Evolutionary conservation across 1,284 basidiomycete species (phyloP), one percentile per base, ranked within the genome.

Genomic region (Ganoderma lucidum): DNA sequence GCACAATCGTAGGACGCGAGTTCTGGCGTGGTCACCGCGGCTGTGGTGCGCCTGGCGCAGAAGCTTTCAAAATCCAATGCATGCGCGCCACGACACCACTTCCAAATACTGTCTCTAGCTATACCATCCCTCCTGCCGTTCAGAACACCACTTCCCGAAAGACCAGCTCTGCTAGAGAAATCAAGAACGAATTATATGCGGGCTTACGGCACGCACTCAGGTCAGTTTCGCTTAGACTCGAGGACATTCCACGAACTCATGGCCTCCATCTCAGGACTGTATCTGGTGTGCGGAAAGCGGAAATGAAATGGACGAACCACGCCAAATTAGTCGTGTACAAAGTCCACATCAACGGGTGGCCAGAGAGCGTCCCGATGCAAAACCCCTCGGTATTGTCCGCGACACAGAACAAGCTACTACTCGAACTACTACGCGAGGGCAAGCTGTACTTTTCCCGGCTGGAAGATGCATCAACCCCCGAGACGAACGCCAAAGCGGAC

Each of bases 291-390:
- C 86, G 87, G 3, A 88, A 83, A 68, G 90, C 90, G 30, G 90
- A 92, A 73, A 92, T 92, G 90, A 90, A 88, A 78, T 92, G 90
- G 90, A 87, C 87, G 4, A 90, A 89, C 74, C 89, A 86, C 66
- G 84, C 87, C 35, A 83, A 86, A 62, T 77, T 92, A 41, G 71
- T 73, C 32, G 76, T 79, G 5, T 91, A 89, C 72, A 87, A 87
- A n/a, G 86, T 91, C 37, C 83, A 81, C 58, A 77, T 91, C 48
- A 80, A 86, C 17, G 90, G 90, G 44, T 92, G 90, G 90, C 90
- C 90, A 19, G 68, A 81, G 23, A 79, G 80, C 51, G 83, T 92
- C 32, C 88, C 88, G 8, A 77, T 81, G 32, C 84, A 85, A 71
- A 91, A 91, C 74, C 90, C 90, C 2, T 91, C 90, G 15, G 79